Evolutionary conservation across 2,329 filamentous ascomycete species (phyloP).

Genomic region (Alternaria tenuissima): DNA sequence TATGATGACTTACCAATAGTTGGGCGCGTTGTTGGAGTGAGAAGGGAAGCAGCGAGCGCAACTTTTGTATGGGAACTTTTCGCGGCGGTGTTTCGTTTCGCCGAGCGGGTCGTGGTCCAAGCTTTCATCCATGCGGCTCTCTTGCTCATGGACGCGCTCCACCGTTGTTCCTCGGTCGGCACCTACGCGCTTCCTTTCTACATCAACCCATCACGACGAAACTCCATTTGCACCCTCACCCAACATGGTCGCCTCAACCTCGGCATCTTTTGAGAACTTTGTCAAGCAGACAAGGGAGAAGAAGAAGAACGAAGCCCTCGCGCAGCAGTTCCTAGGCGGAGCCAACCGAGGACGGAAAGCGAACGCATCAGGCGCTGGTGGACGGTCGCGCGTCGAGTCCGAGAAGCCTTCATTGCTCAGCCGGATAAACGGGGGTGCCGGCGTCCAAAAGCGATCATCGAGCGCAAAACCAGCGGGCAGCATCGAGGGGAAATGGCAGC

Average conservation of each 20-base stretch:
- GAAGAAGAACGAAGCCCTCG: conserved; percentile 76
- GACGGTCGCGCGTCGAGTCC: conserved; percentile 54
- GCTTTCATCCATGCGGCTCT: conserved; percentile 12
- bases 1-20: conserved; percentile 40
- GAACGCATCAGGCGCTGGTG: conserved; percentile 60
- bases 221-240: conserved; percentile 20
- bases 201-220: neutral
- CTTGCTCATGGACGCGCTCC: conserved; percentile 24
- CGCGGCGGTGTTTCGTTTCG: conserved; percentile 29
- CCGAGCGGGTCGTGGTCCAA: conserved; percentile 19
- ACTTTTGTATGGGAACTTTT: conserved; percentile 37
- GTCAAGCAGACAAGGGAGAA: conserved; percentile 64
- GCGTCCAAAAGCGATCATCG: conserved; percentile 69
- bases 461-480: conserved; percentile 59
- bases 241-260: conserved; percentile 23
- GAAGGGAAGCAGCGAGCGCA: conserved; percentile 22
- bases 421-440: conserved; percentile 72
- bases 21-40: conserved; percentile 26
- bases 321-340: conserved; percentile 74
- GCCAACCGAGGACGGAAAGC: conserved; percentile 62
- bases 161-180: conserved; percentile 4
- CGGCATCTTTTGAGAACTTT: conserved; percentile 40
- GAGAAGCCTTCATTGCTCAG: conserved; percentile 69
- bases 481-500: conserved; percentile 74
- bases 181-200: conserved; percentile 6